Percentiles rank a stretch among this genome's conserved stretches.
Evolutionary conservation across 2,329 filamentous ascomycete species (phyloP).

Genomic region (Exutisphaerella laricina): DNA sequence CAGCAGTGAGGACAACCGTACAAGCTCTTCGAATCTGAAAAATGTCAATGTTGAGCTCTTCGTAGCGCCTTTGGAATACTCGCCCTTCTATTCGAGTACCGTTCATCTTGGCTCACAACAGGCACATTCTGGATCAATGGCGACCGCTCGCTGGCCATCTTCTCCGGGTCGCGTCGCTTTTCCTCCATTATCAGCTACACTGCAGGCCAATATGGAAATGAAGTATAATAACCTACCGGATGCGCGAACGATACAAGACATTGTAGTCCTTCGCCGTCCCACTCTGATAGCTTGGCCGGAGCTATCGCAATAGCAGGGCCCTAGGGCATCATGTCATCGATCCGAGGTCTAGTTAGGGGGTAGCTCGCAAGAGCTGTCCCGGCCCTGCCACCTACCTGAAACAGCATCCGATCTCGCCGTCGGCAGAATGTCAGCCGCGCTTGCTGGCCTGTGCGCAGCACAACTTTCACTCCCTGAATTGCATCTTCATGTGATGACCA

Average conservation of each 20-base stretch:
- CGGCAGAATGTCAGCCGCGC: background rate
- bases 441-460: background rate
- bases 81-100: conserved; percentile 44
- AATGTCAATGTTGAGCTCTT: too few species aligned
- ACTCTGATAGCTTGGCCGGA: conserved; percentile 19
- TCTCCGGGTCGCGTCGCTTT: conserved; percentile 18
- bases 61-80: too few species aligned
- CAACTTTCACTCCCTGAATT: background rate
- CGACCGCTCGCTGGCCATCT: conserved; percentile 54
- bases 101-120: conserved; percentile 48
- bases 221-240: conserved; percentile 6
- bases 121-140: conserved; percentile 62
- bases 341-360: background rate
- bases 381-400: conserved; percentile 1
- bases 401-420: background rate
- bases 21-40: conserved; percentile 57
- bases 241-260: conserved; percentile 1
- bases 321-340: conserved; percentile 3
- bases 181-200: conserved; percentile 15
- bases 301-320: conserved; percentile 18
- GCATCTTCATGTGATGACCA: too few species aligned
- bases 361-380: background rate
- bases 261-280: conserved; percentile 12
- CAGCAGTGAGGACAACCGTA: conserved; percentile 48
- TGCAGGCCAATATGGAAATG: background rate